Evolutionary conservation across 2,329 filamentous ascomycete species (phyloP), one percentile per base, ranked within the genome.

Genomic region (Cladorrhinum sp.): DNA sequence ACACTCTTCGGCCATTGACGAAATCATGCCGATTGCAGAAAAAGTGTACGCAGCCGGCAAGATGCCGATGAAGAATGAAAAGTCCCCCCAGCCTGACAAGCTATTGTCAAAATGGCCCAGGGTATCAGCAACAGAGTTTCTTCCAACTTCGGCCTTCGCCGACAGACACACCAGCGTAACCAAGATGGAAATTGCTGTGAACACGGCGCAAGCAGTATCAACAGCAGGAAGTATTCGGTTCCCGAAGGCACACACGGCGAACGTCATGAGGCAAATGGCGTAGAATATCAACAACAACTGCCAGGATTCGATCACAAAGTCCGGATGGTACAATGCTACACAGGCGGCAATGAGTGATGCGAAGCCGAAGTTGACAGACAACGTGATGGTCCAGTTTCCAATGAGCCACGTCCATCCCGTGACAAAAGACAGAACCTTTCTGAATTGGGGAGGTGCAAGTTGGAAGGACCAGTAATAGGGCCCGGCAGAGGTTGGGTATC

Each of bases 241-340:
- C 7, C 80, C 83, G 57, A 83, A 83, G 0, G 81, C 77, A 59
- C 82, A 85, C 50, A 86, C 79, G 52, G 81, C 50, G 58, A 87
- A 79, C 0, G 82, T 82, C 12, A 80, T 64, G 2, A 86, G 63
- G 63, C 81, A 85, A 46, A 87, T 74, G 10, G 79, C 83, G 67
- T 85, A 87, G 73, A 87, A 87, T 46, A 87, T 82, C 14, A 88
- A 74, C 3, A 87, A 75, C 0, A 87, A 74, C 66, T 88, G 82
- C 83, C 83, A 88, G 49, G 72, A 69, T 36, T 74, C 76, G n/a
- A 82, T 74, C 0, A 70, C 74, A 70, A 80, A 85, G 60, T 80
- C 76, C 0, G 82, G 80, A 57, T 83, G 78, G 66, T 81, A 86
- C 65, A 86, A 79, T 2, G 79, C 76, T 3, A 83, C 70, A 0